Evolutionary conservation across 192 early-diverging fungal species (phyloP).

Genomic region (Endogone sp.): DNA sequence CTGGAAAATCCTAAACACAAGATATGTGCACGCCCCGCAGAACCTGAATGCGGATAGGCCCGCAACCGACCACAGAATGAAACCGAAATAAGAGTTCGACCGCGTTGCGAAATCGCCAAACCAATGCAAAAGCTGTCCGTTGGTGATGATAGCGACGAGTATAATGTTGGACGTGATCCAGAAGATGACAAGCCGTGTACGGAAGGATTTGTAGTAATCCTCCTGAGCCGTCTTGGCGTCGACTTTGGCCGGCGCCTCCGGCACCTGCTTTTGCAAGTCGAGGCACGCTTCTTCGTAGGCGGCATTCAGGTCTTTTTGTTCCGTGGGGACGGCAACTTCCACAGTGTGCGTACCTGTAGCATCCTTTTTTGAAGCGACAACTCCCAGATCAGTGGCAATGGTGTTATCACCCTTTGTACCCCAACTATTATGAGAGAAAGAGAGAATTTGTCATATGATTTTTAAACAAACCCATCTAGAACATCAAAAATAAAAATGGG

Average conservation of each 20-base stretch:
- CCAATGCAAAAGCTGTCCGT: conserved; percentile 28
- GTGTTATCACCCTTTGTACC: conserved; percentile 91
- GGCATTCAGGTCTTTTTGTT: conserved; percentile 76
- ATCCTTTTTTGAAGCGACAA: conserved; percentile 69
- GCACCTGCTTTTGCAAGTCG: conserved; percentile 43
- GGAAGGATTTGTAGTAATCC: conserved; percentile 74
- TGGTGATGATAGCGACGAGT: conserved; percentile 65
- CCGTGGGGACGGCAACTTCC: conserved; percentile 71
- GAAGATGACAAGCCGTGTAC: conserved; percentile 66
- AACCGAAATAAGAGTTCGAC: conserved; percentile 46
- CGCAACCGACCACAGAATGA: conserved; percentile 77
- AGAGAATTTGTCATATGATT: background rate
- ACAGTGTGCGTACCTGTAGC: conserved; percentile 68
- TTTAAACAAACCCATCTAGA: background rate
- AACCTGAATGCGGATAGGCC: conserved; percentile 66
- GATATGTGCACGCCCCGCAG: conserved; percentile 61
- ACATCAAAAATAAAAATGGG: conserved; percentile 36
- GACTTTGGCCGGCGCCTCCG: conserved; percentile 47
- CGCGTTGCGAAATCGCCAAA: conserved; percentile 26
- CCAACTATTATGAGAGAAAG: conserved; percentile 56
- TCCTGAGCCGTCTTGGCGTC: conserved; percentile 71
- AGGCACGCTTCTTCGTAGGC: conserved; percentile 72
- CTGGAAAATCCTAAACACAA: conserved; percentile 54
- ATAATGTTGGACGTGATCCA: conserved; percentile 80
- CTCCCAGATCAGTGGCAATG: conserved; percentile 66